phyloP scores from a whole-genome alignment of 1,284 basidiomycete species.

The Boletus semigastroideus region DNA sequence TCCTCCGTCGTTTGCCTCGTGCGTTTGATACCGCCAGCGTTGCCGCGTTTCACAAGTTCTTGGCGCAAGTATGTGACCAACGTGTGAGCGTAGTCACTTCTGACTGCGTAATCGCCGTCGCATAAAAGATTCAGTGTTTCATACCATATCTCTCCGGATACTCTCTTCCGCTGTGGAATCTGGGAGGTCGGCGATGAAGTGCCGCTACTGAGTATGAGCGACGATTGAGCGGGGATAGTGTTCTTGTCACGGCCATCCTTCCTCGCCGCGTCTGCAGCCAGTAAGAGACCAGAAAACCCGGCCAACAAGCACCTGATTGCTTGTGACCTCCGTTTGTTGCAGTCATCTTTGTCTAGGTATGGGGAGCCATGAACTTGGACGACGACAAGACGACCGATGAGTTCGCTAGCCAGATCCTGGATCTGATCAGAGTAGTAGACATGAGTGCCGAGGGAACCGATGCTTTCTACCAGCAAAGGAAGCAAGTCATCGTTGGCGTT shows the following conservation, averaged over 20 bases:
- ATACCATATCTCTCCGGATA: constrained; percentile 84
- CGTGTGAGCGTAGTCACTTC: constrained; percentile 74
- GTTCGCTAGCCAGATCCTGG: constrained; percentile 87
- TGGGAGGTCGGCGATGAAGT: constrained; percentile 29
- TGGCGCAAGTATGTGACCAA: constrained; percentile 71
- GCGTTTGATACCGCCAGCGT: constrained; percentile 46
- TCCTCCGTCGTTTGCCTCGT: constrained; percentile 43
- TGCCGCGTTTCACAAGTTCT: constrained; percentile 66
- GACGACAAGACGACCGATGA: constrained; percentile 73
- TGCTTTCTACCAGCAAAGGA: constrained; percentile 73
- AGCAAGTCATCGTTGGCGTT: constrained; percentile 70
- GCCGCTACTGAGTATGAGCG: constrained; percentile 17
- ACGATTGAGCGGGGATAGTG: constrained; percentile 20
- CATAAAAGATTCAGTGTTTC: constrained; percentile 84
- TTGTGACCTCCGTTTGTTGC: constrained; percentile 54
- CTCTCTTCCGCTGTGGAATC: constrained; percentile 62
- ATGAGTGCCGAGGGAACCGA: constrained; percentile 84
- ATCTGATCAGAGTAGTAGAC: constrained; percentile 97
- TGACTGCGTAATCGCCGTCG: constrained; percentile 70
- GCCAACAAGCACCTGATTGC: constrained; percentile 75
- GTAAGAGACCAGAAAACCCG: constrained; percentile 72
- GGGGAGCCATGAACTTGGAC: constrained; percentile 66
- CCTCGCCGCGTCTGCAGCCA: constrained; percentile 54
- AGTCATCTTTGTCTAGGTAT: constrained; percentile 43
- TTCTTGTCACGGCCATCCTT: constrained; percentile 31